phyloP scores from a whole-genome alignment of 1,139 yeast genomes.

The Diutina pseudorugosa region DNA sequence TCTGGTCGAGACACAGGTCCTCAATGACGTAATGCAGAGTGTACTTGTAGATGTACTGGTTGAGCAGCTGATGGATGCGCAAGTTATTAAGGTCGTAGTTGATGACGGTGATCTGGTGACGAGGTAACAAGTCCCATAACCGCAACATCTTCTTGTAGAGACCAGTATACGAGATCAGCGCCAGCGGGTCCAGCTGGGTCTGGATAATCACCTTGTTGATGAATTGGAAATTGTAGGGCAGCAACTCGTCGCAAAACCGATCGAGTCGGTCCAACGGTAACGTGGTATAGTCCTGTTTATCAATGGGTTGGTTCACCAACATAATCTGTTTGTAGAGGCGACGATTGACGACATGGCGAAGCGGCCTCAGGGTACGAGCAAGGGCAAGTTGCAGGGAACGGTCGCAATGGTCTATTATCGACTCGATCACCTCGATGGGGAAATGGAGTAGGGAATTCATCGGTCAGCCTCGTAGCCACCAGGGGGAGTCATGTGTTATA shows the following conservation, averaged over 20 bases:
- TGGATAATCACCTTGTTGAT: constrained; percentile 12
- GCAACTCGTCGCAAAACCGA: constrained; percentile 9
- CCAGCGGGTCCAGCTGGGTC: constrained; percentile 12
- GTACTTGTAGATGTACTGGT: constrained; percentile 9
- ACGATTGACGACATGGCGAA: constrained; percentile 10
- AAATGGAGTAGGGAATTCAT: neutral
- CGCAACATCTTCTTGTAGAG: constrained; percentile 11
- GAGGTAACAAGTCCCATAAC: constrained; percentile 11
- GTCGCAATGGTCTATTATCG: neutral
- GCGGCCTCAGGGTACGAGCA: constrained; percentile 2
- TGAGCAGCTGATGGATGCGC: constrained; percentile 12
- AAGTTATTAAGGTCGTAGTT: constrained; percentile 15
- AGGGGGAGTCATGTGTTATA: neutral
- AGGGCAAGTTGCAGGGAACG: neutral
- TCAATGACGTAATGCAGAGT: constrained; percentile 10
- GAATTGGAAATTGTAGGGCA: constrained; percentile 9
- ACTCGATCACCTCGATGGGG: neutral
- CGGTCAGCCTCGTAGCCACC: neutral
- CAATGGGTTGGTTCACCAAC: constrained; percentile 8
- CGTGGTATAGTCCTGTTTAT: constrained; percentile 6
- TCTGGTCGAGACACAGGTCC: constrained; percentile 5
- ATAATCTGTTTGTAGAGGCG: constrained; percentile 12
- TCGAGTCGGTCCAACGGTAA: constrained; percentile 8
- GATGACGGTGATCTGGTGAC: constrained; percentile 11
- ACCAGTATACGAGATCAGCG: constrained; percentile 10